Evolutionary conservation across 2,329 filamentous ascomycete species (phyloP).

Genomic region (Elsinoe australis): DNA sequence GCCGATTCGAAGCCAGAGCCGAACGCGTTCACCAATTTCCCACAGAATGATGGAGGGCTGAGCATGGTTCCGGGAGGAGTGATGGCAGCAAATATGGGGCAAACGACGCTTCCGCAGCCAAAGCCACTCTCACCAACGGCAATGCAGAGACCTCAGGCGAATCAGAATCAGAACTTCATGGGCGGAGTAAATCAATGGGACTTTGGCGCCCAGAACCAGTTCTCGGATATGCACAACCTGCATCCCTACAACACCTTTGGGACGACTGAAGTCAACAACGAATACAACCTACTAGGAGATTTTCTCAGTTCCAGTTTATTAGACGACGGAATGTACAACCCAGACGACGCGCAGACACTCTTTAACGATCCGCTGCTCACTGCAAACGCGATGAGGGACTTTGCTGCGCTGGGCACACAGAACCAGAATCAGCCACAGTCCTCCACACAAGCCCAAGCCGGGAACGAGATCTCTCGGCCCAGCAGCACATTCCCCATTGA

Average conservation of each 20-base stretch:
- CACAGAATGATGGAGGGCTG: constrained; percentile 4
- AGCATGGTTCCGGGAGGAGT: constrained; percentile 8
- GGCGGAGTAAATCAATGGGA: constrained; percentile 64
- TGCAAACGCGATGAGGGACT: constrained; percentile 37
- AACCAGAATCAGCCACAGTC: constrained; percentile 23
- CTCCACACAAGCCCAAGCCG: constrained; percentile 37
- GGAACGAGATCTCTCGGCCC: constrained; percentile 54
- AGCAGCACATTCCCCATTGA: constrained; percentile 57
- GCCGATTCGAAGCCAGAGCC: constrained; percentile 25
- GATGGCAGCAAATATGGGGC: constrained; percentile 19
- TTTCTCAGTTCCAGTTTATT: constrained; percentile 88
- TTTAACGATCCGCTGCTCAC: constrained; percentile 52
- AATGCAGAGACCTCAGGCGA: constrained; percentile 51
- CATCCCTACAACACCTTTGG: constrained; percentile 94
- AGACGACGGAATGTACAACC: constrained; percentile 52
- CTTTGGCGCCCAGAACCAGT: constrained; percentile 66
- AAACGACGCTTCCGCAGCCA: constrained; percentile 64
- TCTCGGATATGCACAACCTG: constrained; percentile 89
- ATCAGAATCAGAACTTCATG: constrained; percentile 47
- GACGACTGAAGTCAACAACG: constrained; percentile 86
- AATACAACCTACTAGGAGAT: constrained; percentile 94
- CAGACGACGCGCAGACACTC: constrained; percentile 42
- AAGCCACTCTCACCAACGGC: constrained; percentile 61
- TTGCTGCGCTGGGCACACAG: constrained; percentile 29
- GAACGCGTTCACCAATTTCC: constrained; percentile 1